A percentile compares a stretch with the other conserved stretches of the same genome.
Evolutionary conservation across 441 rosid genomes (phyloP).

Genomic region (Theobroma grandiflorum): DNA sequence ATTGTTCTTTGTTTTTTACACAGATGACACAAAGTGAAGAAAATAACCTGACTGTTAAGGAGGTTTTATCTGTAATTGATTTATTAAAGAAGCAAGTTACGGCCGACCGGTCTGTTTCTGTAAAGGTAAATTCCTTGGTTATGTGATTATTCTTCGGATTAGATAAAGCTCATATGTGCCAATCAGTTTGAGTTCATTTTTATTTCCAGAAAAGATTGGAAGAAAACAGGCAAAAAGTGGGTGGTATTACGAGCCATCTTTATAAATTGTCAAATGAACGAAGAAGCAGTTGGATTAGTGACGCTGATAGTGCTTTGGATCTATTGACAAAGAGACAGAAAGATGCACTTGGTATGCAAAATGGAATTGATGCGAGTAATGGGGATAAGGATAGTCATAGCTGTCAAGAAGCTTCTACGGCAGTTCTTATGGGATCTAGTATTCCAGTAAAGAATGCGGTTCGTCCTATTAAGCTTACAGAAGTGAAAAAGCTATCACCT

Average conservation of each 20-base stretch:
- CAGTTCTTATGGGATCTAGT: slow-evolving; percentile 80
- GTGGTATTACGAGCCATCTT: slow-evolving; percentile 58
- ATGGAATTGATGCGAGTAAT: slow-evolving; percentile 57
- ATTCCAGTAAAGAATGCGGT: slow-evolving; percentile 80
- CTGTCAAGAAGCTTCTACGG: slow-evolving; percentile 67
- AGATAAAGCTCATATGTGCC: neutral
- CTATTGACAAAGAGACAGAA: slow-evolving; percentile 81
- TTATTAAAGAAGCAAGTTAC: slow-evolving; percentile 73
- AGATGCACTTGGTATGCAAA: slow-evolving; percentile 70
- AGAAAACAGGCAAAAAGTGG: slow-evolving; percentile 72
- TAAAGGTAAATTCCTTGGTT: slow-evolving; percentile 57
- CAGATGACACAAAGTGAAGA: slow-evolving; percentile 48
- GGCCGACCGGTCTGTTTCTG: slow-evolving; percentile 62
- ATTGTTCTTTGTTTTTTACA: slow-evolving; percentile 2
- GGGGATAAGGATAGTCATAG: slow-evolving; percentile 61
- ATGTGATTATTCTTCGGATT: neutral
- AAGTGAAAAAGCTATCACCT: slow-evolving; percentile 82
- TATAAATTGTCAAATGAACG: slow-evolving; percentile 63
- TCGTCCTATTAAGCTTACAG: slow-evolving; percentile 81
- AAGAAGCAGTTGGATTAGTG: slow-evolving; percentile 48
- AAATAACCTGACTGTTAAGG: slow-evolving; percentile 45
- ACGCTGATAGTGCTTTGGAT: slow-evolving; percentile 49
- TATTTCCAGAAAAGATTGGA: slow-evolving; percentile 74
- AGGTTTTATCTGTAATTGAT: slow-evolving; percentile 66
- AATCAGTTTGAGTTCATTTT: slow-evolving; percentile 20